Percentiles rank a stretch among this genome's conserved stretches.
phyloP scores from a whole-genome alignment of 768 basidiomycete genomes.

The Paxillus involutus region DNA sequence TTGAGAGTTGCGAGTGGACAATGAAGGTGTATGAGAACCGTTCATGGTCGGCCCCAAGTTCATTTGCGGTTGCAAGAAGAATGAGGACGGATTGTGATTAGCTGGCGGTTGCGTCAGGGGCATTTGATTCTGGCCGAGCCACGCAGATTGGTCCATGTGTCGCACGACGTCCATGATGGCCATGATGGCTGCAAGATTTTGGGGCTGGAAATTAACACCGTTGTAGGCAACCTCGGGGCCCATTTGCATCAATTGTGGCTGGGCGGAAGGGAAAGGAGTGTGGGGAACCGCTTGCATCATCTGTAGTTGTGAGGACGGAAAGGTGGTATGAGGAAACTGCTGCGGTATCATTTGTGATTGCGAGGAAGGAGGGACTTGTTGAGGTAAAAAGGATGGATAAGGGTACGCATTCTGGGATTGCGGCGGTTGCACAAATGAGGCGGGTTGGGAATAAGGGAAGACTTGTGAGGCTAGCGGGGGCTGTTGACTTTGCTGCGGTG shows the following conservation, averaged over 20 bases:
- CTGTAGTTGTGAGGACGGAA: conserved; percentile 20
- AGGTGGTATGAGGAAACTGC: conserved; percentile 12
- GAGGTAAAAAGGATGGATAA: conserved; percentile 14
- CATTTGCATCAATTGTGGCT: conserved; percentile 14
- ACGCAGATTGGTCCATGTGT: conserved; percentile 24
- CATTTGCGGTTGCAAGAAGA: conserved; percentile 5
- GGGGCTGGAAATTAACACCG: conserved; percentile 13
- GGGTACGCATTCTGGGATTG: conserved; percentile 19
- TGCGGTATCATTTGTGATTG: conserved; percentile 16
- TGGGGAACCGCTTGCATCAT: conserved; percentile 6
- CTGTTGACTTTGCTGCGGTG: conserved; percentile 3
- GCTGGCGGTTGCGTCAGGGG: conserved; percentile 15
- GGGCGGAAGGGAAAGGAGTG: conserved; percentile 15
- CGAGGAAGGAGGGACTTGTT: conserved; percentile 16
- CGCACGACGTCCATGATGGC: conserved; percentile 32
- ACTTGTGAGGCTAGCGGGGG: conserved; percentile 6
- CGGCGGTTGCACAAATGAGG: conserved; percentile 12
- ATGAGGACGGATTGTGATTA: neutral
- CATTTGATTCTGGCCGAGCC: conserved; percentile 17
- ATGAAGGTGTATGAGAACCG: neutral
- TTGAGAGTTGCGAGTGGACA: neutral
- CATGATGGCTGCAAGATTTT: conserved; percentile 26
- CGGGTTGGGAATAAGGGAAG: conserved; percentile 10
- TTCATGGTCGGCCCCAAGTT: neutral
- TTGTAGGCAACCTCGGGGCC: conserved; percentile 4